Base-by-base conservation (phyloP, 805 yeast species). In the Metschnikowia continentalis region DNA sequence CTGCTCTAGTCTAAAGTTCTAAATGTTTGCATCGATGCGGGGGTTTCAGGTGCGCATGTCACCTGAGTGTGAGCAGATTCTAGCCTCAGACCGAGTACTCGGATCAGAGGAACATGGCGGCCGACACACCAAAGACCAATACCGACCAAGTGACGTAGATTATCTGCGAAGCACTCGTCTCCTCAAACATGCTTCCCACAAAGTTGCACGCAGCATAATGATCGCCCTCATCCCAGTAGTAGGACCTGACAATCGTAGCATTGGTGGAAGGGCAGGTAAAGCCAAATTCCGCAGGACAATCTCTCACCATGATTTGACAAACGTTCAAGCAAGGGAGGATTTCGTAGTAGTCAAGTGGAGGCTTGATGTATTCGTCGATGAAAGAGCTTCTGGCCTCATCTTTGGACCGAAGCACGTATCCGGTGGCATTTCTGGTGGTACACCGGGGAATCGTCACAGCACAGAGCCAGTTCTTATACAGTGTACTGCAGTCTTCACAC, bases 401-500 rank as follows among this genome's bases (percentile, higher is more conserved):
- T 5, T 70, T 70, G 3, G 69, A 65, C 33, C 95, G 72, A 26
- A 58, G 51, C 19, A 67, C 64, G 63, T 78, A 83, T 6, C 79
- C 79, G 0, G 75, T 58, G 7, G 69, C 53, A 6, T 78, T 63
- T 13, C 64, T 55, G 13, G 86, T 82, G 1, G 88, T 75, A 60
- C 99, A 92, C 32, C 97, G 73, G 0, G 98, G 98, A 5, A 92
- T 88, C 0, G 90, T 75, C 3, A 90, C 89, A 0, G 95, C 77
- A 68, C 99, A 92, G 17, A 94, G 75, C 99, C 99, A 92, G 59
- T 84, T 76, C 59, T 81, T 82, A 65, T 92, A 92, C 1, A 91
- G 76, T 1, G 64, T 56, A 1, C 77, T 76, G 64, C 99, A 92
- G 61, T 88, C 83, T 13, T 72, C 75, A 62, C 99, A 92, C 0